These are phyloP conservation scores for Kodamaea neixiangensis DNA, from an alignment of 805 yeast genomes.

Conservation along the genomic window DNA sequence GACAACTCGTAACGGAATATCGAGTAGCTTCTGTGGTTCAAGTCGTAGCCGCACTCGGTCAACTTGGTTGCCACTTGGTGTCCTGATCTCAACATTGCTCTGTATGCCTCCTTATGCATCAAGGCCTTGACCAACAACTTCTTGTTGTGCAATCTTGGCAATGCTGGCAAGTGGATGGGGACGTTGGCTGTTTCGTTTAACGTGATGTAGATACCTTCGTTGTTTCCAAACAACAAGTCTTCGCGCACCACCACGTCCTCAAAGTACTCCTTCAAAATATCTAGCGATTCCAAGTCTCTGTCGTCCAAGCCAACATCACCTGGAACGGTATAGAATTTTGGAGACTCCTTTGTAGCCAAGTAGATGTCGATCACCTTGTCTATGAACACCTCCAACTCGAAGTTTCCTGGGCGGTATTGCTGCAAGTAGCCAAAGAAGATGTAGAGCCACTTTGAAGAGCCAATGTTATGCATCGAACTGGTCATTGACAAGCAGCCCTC, in stretches of 20 bases:
- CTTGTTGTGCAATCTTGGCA: conserved; percentile 33
- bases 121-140: conserved; percentile 34
- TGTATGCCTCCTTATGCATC: conserved; percentile 39
- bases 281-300: conserved; percentile 17
- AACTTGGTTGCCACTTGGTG: conserved; percentile 30
- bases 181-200: conserved; percentile 26
- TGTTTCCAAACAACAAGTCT: conserved; percentile 22
- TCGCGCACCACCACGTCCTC: conserved; percentile 23
- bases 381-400: conserved; percentile 24
- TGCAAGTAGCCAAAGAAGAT: conserved; percentile 30
- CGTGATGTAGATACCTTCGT: conserved; percentile 17
- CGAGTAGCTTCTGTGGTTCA: conserved; percentile 21
- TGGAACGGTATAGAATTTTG: conserved; percentile 11
- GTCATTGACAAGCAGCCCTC: background rate
- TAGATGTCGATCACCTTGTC: conserved; percentile 36
- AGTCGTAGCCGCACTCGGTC: conserved; percentile 18
- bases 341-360: conserved; percentile 20
- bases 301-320: conserved; percentile 8
- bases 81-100: conserved; percentile 28
- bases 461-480: conserved; percentile 9
- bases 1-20: conserved; percentile 37
- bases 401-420: conserved; percentile 20
- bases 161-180: conserved; percentile 32
- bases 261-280: conserved; percentile 27
- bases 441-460: conserved; percentile 23